These are phyloP conservation scores for Aaosphaeria arxii DNA, from an alignment of 2,329 filamentous ascomycete genomes.

Conservation along the genomic window DNA sequence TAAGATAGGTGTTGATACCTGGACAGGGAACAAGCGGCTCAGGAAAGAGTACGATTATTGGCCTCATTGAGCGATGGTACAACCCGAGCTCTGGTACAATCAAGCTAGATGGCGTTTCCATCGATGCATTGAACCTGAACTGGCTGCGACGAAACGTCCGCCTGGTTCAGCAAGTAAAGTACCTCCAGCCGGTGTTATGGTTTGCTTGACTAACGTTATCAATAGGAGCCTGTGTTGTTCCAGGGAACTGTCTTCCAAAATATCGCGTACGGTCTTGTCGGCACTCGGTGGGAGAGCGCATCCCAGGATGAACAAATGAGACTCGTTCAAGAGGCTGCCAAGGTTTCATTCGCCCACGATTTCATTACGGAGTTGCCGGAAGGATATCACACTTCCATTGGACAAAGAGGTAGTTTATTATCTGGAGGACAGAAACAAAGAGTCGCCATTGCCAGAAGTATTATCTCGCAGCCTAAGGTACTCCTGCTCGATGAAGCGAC, in stretches of 20 bases:
- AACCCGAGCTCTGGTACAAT: conserved; percentile 38
- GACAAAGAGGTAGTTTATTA: conserved; percentile 82
- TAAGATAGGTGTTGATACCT: no score
- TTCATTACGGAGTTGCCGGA: conserved; percentile 80
- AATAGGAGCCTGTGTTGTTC: conserved; percentile 74
- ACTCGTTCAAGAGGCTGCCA: conserved; percentile 53
- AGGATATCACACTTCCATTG: conserved; percentile 85
- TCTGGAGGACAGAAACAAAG: conserved; percentile 92
- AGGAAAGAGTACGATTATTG: conserved; percentile 89
- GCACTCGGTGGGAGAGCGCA: not conserved
- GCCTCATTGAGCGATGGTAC: conserved; percentile 55
- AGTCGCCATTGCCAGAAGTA: conserved; percentile 83
- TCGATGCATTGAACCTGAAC: conserved; percentile 72
- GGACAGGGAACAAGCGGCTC: conserved; percentile 69
- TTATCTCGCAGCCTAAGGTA: conserved; percentile 84
- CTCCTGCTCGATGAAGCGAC: conserved; percentile 90
- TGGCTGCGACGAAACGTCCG: conserved; percentile 90
- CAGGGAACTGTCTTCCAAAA: conserved; percentile 82
- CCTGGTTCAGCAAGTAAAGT: conserved; percentile 67
- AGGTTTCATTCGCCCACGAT: conserved; percentile 83
- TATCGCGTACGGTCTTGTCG: conserved; percentile 71
- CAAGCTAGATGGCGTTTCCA: conserved; percentile 70
- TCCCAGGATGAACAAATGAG: conserved; percentile 61
- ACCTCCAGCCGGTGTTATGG: no score
- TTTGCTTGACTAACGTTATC: not conserved